Evolutionary conservation across 1,139 yeast species (phyloP), one percentile per base, ranked within the genome.

Genomic region (Pneumocystis oryctolagi): DNA sequence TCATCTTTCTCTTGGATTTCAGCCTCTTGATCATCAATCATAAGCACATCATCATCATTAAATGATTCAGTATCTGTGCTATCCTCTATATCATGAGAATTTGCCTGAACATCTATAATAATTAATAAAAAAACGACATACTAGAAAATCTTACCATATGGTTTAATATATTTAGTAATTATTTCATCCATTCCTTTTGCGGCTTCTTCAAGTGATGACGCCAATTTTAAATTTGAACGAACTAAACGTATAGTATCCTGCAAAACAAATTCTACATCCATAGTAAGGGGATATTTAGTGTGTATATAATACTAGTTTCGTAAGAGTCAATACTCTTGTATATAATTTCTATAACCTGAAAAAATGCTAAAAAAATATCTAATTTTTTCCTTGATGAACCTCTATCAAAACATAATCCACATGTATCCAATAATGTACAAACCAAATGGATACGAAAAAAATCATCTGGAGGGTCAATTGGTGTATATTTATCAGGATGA

Each of bases 361-460:
- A 84, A 68, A 83, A 85, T 25, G 79, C 78, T 67, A 85, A 69
- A 66, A 85, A 81, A 2, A 79, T 71, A 5, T 75, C 74, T 35
- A 84, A 67, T 59, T 75, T 77, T 12, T 72, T 73, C 64, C 72
- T 66, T 56, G 70, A 62, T 64, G 63, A 39, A 40, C 66, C 63
- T 30, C 64, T 55, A 65, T 62, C 60, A 57, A 69, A 65, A 32
- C 60, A 68, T n/a, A 68, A 66, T 6, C 65, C 71, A 40, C 70
- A 69, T 12, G 70, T 64, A 42, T 74, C 75, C 42, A 81, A 68
- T 6, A 79, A 66, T 0, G 77, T 71, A 34, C 80, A 71, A 14
- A 80, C 73, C 69, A 89, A 73, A 60, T 84, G 83, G 37, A 89
- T 76, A 65, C 96, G 78, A 72, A 89, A 88, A 70, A 84, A 87